Evolutionary conservation across 495 filamentous ascomycete genomes (phyloP).

Genomic region (Penicillium daleae): DNA sequence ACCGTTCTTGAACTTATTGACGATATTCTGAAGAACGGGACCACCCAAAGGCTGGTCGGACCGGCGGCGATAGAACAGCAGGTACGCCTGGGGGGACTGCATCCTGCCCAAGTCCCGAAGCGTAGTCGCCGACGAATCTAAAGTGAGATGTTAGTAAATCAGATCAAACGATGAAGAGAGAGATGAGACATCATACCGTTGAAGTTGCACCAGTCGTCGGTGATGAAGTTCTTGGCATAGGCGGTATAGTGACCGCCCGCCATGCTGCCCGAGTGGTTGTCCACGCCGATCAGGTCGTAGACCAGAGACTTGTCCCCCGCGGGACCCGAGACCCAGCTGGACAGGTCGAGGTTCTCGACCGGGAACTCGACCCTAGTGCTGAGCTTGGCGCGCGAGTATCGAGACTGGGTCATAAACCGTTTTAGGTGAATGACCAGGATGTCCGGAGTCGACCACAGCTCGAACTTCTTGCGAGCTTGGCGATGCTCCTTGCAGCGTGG

Average conservation of each 20-base stretch:
- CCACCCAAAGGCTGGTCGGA: slow-evolving; percentile 77
- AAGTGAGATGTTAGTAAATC: slow-evolving; percentile 21
- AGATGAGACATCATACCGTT: slow-evolving; percentile 67
- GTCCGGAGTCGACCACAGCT: slow-evolving; percentile 94
- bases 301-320: slow-evolving; percentile 77
- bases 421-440: slow-evolving; percentile 95
- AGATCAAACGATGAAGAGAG: not conserved
- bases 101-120: not conserved
- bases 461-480: slow-evolving; percentile 91
- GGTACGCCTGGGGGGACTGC: slow-evolving; percentile 72
- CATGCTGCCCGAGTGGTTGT: slow-evolving; percentile 91
- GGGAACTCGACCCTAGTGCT: slow-evolving; percentile 93
- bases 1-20: slow-evolving; percentile 52
- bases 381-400: slow-evolving; percentile 79
- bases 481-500: slow-evolving; percentile 92
- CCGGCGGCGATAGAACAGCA: slow-evolving; percentile 93
- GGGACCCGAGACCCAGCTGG: slow-evolving; percentile 71
- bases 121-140: slow-evolving; percentile 69
- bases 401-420: slow-evolving; percentile 72
- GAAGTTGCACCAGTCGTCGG: slow-evolving; percentile 87
- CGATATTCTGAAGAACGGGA: slow-evolving; percentile 68
- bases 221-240: slow-evolving; percentile 85
- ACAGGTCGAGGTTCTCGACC: slow-evolving; percentile 82
- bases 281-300: slow-evolving; percentile 93
- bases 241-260: slow-evolving; percentile 96